Base-by-base conservation (phyloP, 2,329 filamentous ascomycete species). In the Trichoderma lentiforme region DNA sequence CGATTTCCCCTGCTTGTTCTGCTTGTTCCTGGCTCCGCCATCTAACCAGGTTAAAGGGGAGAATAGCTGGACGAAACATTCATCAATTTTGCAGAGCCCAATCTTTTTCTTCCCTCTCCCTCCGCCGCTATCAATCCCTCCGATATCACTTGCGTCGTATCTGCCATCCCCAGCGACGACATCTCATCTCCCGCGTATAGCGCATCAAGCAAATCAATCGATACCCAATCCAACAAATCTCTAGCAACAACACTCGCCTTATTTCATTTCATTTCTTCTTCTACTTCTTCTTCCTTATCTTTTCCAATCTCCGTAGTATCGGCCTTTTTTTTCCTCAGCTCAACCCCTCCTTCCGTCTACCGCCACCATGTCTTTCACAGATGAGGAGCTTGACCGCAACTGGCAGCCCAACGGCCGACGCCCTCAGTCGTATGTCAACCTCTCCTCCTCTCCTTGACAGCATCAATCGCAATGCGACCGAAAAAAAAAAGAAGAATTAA, bases 341-440 rank as follows among this genome's bases (percentile, higher is more conserved):
- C 67, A 36, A 51, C 67, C 70, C 70, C 43, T 36, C 71, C 58
- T 47, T 36, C 15, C 64, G 15, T 21, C 56, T 30, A 67, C 68
- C 68, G 62, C 57, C 62, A 73, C 71, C 67, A 77, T 76, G 76
- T 80, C 77, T 74, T 78, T 82, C 77, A 86, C 90, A 75, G 91
- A 93, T 84, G 87, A 88, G 75, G 91, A 93, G 80, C 87, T 92
- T 79, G 90, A 93, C 80, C 88, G 88, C 79, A 90, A 93, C 83
- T 95, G 92, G 92, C 90, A 94, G 88, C 92, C 93, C 76, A 95
- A 85, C 80, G 89, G 88, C 79, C 87, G 87, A 78, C 92, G 93
- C 75, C 93, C 93, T 75, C 92, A 95, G 84, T 96, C 93, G 93
- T 96, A 86, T 82, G 93, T 89, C 71, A 74, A 74, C 72, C 74